Percentiles rank a stretch among this genome's conserved stretches.
Conservation (phyloP, 441 rosid species). For the Omphalea diandra region DNA sequence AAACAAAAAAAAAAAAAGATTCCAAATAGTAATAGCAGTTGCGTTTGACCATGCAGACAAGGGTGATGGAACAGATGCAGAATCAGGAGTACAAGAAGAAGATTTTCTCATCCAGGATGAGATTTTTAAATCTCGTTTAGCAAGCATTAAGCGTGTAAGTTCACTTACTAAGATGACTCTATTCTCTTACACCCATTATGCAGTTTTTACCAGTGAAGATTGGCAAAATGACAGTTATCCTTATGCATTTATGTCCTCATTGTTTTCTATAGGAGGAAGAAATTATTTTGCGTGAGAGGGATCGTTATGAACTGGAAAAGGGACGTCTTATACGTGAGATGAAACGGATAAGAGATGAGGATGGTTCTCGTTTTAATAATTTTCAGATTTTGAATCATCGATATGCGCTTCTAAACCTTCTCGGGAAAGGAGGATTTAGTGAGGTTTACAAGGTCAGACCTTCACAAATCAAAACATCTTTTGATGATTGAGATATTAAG, state of each 20-base stretch:
- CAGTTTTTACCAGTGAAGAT: conserved; percentile 10
- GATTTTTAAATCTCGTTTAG: conserved; percentile 90
- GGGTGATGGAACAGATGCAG: conserved; percentile 73
- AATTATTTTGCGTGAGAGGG: conserved; percentile 86
- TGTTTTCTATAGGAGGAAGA: conserved; percentile 80
- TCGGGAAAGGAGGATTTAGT: conserved; percentile 99
- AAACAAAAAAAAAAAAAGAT: neutral
- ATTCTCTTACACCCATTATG: conserved; percentile 2
- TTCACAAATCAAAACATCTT: conserved; percentile 25
- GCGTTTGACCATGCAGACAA: conserved; percentile 60
- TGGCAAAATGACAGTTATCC: neutral
- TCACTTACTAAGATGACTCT: neutral
- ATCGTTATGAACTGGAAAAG: conserved; percentile 94
- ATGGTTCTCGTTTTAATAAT: conserved; percentile 96
- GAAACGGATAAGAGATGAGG: conserved; percentile 98
- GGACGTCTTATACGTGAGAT: conserved; percentile 96
- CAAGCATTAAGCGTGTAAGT: conserved; percentile 93
- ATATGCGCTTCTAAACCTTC: conserved; percentile 94
- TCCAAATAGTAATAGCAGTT: conserved; percentile 17
- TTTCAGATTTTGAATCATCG: conserved; percentile 89
- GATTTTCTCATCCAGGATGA: conserved; percentile 87
- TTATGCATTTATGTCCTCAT: conserved; percentile 6
- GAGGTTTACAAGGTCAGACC: conserved; percentile 99
- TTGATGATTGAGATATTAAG: conserved; percentile 25
- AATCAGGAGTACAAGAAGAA: conserved; percentile 79